Evolutionary conservation across 345 rosid genomes (phyloP), one percentile per base, ranked within the genome.

Genomic region (Hibiscus syriacus): DNA sequence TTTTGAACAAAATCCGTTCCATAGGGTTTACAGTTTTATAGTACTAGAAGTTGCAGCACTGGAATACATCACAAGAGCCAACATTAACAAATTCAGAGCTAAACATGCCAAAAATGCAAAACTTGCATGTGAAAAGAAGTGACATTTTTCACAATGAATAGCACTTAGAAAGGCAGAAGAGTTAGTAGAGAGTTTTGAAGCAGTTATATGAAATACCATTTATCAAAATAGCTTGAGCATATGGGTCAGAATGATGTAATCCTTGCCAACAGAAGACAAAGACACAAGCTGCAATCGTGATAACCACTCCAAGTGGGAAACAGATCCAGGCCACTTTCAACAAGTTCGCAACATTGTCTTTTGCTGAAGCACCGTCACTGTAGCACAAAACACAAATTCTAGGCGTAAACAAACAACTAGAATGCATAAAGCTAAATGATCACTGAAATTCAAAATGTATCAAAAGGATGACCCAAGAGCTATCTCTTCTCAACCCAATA

Each of bases 231-330:
- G 96, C 98, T 58, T 80, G 87, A 0, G 84, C 92, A 73, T 87
- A 87, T 22, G 92, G 80, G 29, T 84, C 80, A 39, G 88, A 80
- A 69, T 53, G 71, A 72, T 76, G 79, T 71, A 87, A 81, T 75
- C 83, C 89, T 74, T 89, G 92, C 98, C 91, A 91, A 95, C 96
- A 85, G 39, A 91, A 83, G 59, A 94, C 86, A 58, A 85, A 80
- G 66, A 70, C 36, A 58, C 74, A 78, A 0, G 83, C 90, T 46
- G 81, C 79, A 76, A 76, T 63, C 0, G 96, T 88, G 46, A 85
- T 78, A 59, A 81, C 61, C 72, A 89, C 66, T 56, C 92, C 92
- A 5, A 87, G 82, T 1, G 97, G 98, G 43, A 86, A 67, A 55
- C 90, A 83, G 74, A 88, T 69, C 96, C 96, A 91, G 27, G 96